These are phyloP conservation scores for Glycyrrhiza uralensis DNA, from an alignment of 306 rosid species.

Conservation along the genomic window DNA sequence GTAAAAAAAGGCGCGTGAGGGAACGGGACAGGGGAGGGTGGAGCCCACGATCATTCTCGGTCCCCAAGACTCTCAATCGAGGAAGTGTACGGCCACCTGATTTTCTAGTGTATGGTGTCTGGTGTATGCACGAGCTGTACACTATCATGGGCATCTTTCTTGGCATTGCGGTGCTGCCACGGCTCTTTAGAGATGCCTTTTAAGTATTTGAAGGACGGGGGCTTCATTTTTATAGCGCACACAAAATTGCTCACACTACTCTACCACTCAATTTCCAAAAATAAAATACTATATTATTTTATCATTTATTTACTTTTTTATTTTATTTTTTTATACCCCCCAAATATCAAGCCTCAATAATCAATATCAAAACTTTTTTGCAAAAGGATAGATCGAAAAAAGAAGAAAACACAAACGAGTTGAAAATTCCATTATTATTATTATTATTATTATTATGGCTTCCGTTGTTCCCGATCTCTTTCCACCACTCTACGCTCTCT, in stretches of 20 bases:
- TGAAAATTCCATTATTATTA: constrained; percentile 33
- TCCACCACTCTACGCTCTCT: constrained; percentile 27
- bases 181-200: constrained; percentile 38
- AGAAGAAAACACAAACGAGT: background rate
- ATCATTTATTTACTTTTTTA: background rate
- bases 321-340: background rate
- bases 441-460: constrained; percentile 60
- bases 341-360: background rate
- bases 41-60: constrained; percentile 44
- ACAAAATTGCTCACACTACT: background rate
- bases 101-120: constrained; percentile 39
- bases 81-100: constrained; percentile 55
- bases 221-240: background rate
- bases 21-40: constrained; percentile 34
- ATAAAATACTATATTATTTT: background rate
- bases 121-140: constrained; percentile 41
- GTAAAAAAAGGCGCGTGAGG: background rate
- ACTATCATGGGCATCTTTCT: constrained; percentile 42
- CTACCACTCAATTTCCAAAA: background rate
- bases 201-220: constrained; percentile 19
- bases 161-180: constrained; percentile 46
- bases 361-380: background rate
- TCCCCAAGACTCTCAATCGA: constrained; percentile 43
- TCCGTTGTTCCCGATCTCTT: constrained; percentile 67
- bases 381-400: constrained; percentile 2